Base-by-base conservation (phyloP, 2,329 filamentous ascomycete genomes). In the Tolypocladium paradoxum region DNA sequence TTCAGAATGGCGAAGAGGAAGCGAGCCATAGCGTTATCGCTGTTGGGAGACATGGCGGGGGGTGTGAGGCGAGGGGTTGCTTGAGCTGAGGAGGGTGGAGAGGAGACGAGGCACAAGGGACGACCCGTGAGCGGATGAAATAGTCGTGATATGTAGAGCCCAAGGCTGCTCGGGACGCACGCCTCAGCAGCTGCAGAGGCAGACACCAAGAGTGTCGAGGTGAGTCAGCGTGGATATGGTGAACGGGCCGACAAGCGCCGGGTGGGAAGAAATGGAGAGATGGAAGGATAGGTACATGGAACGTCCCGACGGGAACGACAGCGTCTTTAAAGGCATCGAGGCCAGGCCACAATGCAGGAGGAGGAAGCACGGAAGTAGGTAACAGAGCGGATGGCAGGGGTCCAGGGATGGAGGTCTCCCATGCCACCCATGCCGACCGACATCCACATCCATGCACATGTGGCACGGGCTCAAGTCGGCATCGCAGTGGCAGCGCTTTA, bases 1-100 rank as follows among this genome's bases (percentile, higher is more conserved):
- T 75, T 74, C 54, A 83, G 61, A 55, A 83, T 82, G 37, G 79
- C 79, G 60, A 81, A 80, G 55, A 83, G 73, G 53, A 83, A 79
- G 52, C 78, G 72, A 55, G 76, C 75, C 72, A 79, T 81, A 53
- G 73, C 70, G 62, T 76, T 80, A 62, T 83, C 79, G 58, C 75
- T 74, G 66, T 75, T 78, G 63, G 74, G 69, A 57, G 77, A 70
- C 77, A 81, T 81, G 65, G 55, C 68, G 50, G 43, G 47, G 52
- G 40, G 40, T 11, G 9, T 3, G 20, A 35, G 29, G 18, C 22
- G 24, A 24, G 27, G 43, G 27, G 35, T 27, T 27, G 40, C 24
- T 50, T 22, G 43, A 50, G 52, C 38, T 27, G 16, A 45, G 18
- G 35, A 54, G 31, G 16, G 36, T 3, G 22, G 24, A 9, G 12